Percentiles rank a stretch among this genome's conserved stretches.
Conservation (phyloP, 805 yeast species). For the Starmerella roubikii region DNA sequence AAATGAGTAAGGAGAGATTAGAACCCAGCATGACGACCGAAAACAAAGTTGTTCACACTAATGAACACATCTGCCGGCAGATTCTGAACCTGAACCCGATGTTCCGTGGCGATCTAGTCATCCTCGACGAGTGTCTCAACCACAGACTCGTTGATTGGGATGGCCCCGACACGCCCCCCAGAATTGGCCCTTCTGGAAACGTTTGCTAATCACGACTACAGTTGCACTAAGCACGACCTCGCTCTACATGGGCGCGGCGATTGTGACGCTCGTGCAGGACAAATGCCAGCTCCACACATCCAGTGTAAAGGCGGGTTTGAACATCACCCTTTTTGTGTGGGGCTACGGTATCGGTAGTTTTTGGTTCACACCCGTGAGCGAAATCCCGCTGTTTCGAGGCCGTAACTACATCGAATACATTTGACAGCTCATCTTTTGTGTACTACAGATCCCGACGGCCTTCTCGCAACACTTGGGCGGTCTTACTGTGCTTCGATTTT, state of each 20-base stretch:
- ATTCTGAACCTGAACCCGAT: too few relatives aligned
- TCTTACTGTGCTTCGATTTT: constrained; percentile 36
- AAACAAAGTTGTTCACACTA: too few relatives aligned
- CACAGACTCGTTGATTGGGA: constrained; percentile 23
- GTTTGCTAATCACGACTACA: constrained; percentile 29
- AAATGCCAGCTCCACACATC: constrained; percentile 33
- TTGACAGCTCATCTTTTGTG: constrained; percentile 35
- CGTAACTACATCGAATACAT: constrained; percentile 36
- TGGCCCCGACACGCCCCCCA: constrained; percentile 31
- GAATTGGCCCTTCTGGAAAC: constrained; percentile 40
- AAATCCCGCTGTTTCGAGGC: constrained; percentile 33
- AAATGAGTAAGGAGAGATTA: too few relatives aligned
- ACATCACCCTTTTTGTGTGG: constrained; percentile 40
- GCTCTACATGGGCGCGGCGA: constrained; percentile 47
- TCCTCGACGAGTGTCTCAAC: too few relatives aligned
- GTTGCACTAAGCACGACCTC: constrained; percentile 36
- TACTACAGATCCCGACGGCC: constrained; percentile 46
- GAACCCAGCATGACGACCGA: too few relatives aligned
- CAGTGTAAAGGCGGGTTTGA: constrained; percentile 34
- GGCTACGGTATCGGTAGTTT: constrained; percentile 51
- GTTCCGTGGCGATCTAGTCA: too few relatives aligned
- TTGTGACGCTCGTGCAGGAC: constrained; percentile 41
- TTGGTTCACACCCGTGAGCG: constrained; percentile 43
- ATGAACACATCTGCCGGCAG: too few relatives aligned
- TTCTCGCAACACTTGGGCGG: constrained; percentile 38